phyloP scores from a whole-genome alignment of 2,329 filamentous ascomycete species.

The Cyphellophora europaea region DNA sequence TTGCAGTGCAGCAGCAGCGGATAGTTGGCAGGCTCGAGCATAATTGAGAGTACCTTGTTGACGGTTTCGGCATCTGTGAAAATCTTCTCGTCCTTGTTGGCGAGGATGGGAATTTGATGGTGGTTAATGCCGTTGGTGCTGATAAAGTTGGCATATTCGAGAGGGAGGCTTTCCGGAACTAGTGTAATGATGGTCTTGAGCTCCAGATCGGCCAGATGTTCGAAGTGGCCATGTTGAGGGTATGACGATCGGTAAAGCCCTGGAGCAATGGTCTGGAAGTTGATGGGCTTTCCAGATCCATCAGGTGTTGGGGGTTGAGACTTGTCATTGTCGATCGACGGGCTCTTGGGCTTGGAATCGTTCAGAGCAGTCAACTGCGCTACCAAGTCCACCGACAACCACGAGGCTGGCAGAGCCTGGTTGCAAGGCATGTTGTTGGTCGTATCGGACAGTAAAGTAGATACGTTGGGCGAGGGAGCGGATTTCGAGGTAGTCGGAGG shows the following conservation, averaged over 20 bases:
- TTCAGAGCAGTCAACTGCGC: slow-evolving; percentile 8
- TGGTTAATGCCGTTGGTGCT: slow-evolving; percentile 59
- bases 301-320: slow-evolving; percentile 24
- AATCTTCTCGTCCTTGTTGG: slow-evolving; percentile 69
- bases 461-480: no score
- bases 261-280: slow-evolving; percentile 67
- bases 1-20: slow-evolving; percentile 88
- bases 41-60: slow-evolving; percentile 58
- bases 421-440: no score
- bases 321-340: slow-evolving; percentile 15
- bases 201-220: slow-evolving; percentile 56
- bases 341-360: slow-evolving; percentile 5
- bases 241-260: slow-evolving; percentile 78
- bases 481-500: no score
- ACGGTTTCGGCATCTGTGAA: slow-evolving; percentile 59
- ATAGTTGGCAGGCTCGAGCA: slow-evolving; percentile 64
- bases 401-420: no score
- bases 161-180: slow-evolving; percentile 38
- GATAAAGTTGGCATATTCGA: slow-evolving; percentile 53
- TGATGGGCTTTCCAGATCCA: slow-evolving; percentile 43
- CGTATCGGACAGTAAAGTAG: no score
- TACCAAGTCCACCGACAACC: no score
- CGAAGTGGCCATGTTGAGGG: slow-evolving; percentile 60
- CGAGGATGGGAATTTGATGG: slow-evolving; percentile 65
- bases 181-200: slow-evolving; percentile 65